Percentiles rank a stretch among this genome's conserved stretches.
phyloP scores from a whole-genome alignment of 306 rosid species.

The Alnus rubra region DNA sequence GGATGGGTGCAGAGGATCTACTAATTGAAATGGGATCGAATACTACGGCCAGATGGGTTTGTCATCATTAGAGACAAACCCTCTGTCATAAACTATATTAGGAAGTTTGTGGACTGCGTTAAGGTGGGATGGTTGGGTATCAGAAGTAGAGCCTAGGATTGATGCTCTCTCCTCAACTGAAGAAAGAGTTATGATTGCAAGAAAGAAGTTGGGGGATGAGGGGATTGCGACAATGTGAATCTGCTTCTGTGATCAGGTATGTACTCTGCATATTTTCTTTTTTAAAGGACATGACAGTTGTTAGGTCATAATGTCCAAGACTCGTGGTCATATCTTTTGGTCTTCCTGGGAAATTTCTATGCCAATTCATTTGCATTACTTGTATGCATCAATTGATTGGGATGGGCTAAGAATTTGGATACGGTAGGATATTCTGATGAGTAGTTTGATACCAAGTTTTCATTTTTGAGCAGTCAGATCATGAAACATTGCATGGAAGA shows the following conservation, averaged over 20 bases:
- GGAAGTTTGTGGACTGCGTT: slow-evolving; percentile 46
- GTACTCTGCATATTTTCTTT: not conserved
- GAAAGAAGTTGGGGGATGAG: slow-evolving; percentile 51
- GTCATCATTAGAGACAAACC: slow-evolving; percentile 62
- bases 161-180: slow-evolving; percentile 53
- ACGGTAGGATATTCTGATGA: not conserved
- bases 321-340: not conserved
- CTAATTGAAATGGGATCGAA: slow-evolving; percentile 65
- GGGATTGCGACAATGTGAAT: slow-evolving; percentile 26
- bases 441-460: not conserved
- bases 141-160: slow-evolving; percentile 52
- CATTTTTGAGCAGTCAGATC: not conserved
- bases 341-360: not conserved
- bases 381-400: not conserved
- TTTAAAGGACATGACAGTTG: not conserved
- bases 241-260: slow-evolving; percentile 1
- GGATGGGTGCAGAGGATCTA: slow-evolving; percentile 58
- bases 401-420: not conserved
- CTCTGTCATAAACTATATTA: slow-evolving; percentile 42
- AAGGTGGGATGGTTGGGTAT: slow-evolving; percentile 66
- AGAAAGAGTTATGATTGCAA: slow-evolving; percentile 61
- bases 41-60: slow-evolving; percentile 59
- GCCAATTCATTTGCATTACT: not conserved
- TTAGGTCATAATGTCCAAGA: not conserved
- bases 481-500: not conserved